phyloP scores from a whole-genome alignment of 345 rosid species.

The Litchi chinensis region DNA sequence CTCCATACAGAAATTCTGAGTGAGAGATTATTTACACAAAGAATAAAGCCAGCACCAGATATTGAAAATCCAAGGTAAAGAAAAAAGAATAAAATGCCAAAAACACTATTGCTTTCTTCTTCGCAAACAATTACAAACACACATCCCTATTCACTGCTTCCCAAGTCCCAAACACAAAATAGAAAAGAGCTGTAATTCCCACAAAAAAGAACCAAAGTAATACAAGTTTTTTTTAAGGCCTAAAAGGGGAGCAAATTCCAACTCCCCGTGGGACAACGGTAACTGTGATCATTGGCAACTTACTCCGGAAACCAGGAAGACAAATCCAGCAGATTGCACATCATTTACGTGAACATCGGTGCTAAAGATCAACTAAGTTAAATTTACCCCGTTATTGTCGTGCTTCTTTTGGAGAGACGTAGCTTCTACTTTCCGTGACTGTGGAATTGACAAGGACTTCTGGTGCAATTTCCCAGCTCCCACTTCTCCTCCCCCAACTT shows the following conservation, averaged over 20 bases:
- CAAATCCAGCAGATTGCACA: slow-evolving; percentile 15
- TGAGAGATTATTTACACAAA: slow-evolving; percentile 38
- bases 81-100: slow-evolving; percentile 16
- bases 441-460: slow-evolving; percentile 54
- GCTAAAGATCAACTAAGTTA: slow-evolving; percentile 21
- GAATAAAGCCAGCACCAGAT: slow-evolving; percentile 39
- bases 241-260: slow-evolving; percentile 21
- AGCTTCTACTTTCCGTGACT: slow-evolving; percentile 55
- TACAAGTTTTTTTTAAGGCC: slow-evolving; percentile 20
- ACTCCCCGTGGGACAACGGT: slow-evolving; percentile 20
- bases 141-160: slow-evolving; percentile 15
- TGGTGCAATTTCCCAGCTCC: slow-evolving; percentile 73
- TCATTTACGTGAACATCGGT: slow-evolving; percentile 3
- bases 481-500: slow-evolving; percentile 84
- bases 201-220: slow-evolving; percentile 12
- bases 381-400: slow-evolving; percentile 28
- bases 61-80: slow-evolving; percentile 27
- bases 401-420: slow-evolving; percentile 46
- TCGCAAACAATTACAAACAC: slow-evolving; percentile 45
- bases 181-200: slow-evolving; percentile 18
- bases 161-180: slow-evolving; percentile 14
- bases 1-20: background rate
- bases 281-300: slow-evolving; percentile 21
- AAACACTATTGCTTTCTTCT: slow-evolving; percentile 26
- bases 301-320: slow-evolving; percentile 21